phyloP scores from a whole-genome alignment of 2,329 filamentous ascomycete genomes.

The Hypocrella siamensis region DNA sequence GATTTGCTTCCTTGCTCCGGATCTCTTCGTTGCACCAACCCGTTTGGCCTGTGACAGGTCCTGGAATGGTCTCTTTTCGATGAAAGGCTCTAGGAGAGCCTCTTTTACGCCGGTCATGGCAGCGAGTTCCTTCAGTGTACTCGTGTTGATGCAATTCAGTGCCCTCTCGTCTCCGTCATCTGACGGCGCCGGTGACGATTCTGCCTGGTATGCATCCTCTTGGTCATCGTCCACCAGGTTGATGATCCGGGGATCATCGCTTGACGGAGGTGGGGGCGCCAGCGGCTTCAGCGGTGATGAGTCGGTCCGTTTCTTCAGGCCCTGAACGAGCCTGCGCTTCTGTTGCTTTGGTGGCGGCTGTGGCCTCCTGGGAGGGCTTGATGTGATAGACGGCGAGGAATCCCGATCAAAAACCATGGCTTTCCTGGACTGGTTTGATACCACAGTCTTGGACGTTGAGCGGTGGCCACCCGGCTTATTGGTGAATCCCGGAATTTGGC shows the following conservation, averaged over 20 bases:
- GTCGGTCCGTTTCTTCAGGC: constrained; percentile 12
- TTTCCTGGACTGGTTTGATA: constrained; percentile 8
- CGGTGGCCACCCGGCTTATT: constrained; percentile 11
- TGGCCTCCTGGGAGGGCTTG: constrained; percentile 14
- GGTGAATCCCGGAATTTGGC: neutral
- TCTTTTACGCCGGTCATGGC: constrained; percentile 67
- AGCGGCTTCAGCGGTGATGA: constrained; percentile 9
- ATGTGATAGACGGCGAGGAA: constrained; percentile 8
- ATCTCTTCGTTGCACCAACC: constrained; percentile 39
- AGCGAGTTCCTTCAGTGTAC: constrained; percentile 57
- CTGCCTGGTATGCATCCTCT: constrained; percentile 23
- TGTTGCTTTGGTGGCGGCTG: constrained; percentile 6
- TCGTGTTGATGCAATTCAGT: constrained; percentile 71
- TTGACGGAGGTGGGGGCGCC: constrained; percentile 12
- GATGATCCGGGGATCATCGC: constrained; percentile 18
- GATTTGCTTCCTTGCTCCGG: constrained; percentile 27
- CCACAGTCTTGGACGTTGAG: constrained; percentile 15
- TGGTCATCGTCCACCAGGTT: constrained; percentile 23
- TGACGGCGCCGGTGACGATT: constrained; percentile 12
- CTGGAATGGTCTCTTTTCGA: constrained; percentile 61
- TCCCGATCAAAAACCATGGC: constrained; percentile 6
- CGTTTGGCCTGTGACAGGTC: constrained; percentile 48
- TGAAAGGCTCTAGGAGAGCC: constrained; percentile 50
- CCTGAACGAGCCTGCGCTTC: constrained; percentile 20
- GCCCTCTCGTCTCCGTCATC: constrained; percentile 30